Base-by-base conservation (phyloP, 2,329 filamentous ascomycete genomes). In the Curvularia hawaiiensis region DNA sequence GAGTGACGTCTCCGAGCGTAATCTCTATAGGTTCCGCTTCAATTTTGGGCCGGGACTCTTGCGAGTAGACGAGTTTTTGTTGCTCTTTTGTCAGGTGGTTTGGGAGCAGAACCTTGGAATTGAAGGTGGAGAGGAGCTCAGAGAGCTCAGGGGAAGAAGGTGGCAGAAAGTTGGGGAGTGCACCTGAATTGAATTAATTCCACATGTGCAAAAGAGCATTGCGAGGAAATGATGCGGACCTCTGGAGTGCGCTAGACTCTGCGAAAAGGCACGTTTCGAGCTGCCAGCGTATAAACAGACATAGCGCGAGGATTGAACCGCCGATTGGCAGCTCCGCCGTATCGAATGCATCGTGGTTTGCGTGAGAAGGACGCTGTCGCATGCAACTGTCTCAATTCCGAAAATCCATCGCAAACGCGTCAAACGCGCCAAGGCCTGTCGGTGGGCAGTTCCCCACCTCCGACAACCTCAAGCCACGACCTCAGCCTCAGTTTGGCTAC, bases 41-140 rank as follows among this genome's bases (percentile, higher is more conserved):
- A 35, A 83, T 76, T 39, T 74, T 73, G 44, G 77, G 67, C n/a
- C 70, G 69, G 69, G 78, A 71, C 35, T 77, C 75, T 18, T 71
- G 58, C 45, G 68, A 66, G 71, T 77, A 81, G 61, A 82, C 76
- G 30, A 82, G 75, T 56, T 74, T 69, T 30, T 72, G 65, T 61
- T 82, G 79, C 39, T 72, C 70, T 16, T 65, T 60, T 56, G 71
- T 75, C 51, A 83, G 75, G 65, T 80, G 77, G 7, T 54, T 54
- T 14, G 80, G 80, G 22, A 82, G 73, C 56, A 82, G 75, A 63
- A 82, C 66, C 50, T 78, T 77, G 45, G 69, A 71, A 60, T 80
- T 80, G 51, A 81, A 68, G 10, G 61, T 71, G 6, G 68, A 61
- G 56, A 83, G 77, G 35, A 79, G 60, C 20, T 65, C 49, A 49